Base-by-base conservation (phyloP, 352 stramenopile genomes). In the Peronospora destructor region DNA sequence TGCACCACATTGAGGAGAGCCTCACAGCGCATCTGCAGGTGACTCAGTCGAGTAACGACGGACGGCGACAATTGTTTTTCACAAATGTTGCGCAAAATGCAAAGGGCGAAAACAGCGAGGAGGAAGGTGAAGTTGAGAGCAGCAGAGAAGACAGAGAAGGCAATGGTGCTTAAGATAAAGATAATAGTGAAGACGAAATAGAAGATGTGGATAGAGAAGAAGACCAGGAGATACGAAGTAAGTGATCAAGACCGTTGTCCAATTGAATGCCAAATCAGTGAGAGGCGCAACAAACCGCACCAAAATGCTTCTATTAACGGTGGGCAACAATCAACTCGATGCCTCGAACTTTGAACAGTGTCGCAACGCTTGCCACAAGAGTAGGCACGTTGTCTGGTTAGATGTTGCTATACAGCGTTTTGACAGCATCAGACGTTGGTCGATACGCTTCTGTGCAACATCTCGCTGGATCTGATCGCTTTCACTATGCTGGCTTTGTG, bases 341-440 rank as follows among this genome's bases (percentile, higher is more conserved):
- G 13, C 21, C 6, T 13, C 28, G 45, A 59, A 84, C 74, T 55
- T 94, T 86, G 65, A 95, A 95, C 12, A 89, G 70, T 17, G 44
- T 54, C 0, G 69, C 79, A 34, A 95, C 77, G 21, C 39, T 59
- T 11, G 52, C 44, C 0, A 87, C 73, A 4, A 94, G 71, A 32
- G 49, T 16, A 2, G 59, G 57, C 6, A 95, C 71, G 37, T 76
- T 66, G 10, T 82, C 72, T 0, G 84, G 82, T 46, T 95, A 83
- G 56, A 96, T 84, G 46, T n/a, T n/a, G n/a, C 62, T 76, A 61
- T 94, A 95, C 7, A 95, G 52, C 10, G 49, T 64, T 42, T 74
- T 79, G 9, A 85, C 68, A 0, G 69, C 77, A 41, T 39, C 4
- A 76, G 41, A n/a, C 95, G 66, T 55, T 85, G 89, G 13, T 89